A percentile compares a stretch with the other conserved stretches of the same genome.
These are phyloP conservation scores for Vigna nakashimae DNA, from an alignment of 306 rosid genomes.

Conservation along the genomic window DNA sequence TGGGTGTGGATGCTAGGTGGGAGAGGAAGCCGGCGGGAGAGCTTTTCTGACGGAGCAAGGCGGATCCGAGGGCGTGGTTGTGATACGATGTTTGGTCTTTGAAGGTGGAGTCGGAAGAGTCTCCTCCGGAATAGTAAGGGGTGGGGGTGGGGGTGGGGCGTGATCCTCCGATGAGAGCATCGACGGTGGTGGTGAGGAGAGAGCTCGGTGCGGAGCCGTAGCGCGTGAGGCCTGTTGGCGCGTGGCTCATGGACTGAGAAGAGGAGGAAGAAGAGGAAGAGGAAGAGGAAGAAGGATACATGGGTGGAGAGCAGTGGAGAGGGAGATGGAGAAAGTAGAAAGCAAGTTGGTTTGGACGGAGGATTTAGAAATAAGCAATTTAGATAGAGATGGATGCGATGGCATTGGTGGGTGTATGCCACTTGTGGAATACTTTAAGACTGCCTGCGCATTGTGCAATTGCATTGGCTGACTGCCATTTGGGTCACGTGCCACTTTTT, in stretches of 20 bases:
- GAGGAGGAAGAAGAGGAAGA: constrained; percentile 39
- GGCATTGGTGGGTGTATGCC: neutral
- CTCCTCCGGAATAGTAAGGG: constrained; percentile 53
- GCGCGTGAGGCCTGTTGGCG: constrained; percentile 64
- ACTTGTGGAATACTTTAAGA: neutral
- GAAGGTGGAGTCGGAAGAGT: constrained; percentile 46
- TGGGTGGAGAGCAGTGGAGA: constrained; percentile 43
- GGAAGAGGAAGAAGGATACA: constrained; percentile 63
- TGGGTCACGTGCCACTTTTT: constrained; percentile 12
- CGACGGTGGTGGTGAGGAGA: constrained; percentile 64
- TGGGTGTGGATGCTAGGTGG: constrained; percentile 50
- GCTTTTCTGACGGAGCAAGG: constrained; percentile 86
- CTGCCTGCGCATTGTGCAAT: neutral
- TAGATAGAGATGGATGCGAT: neutral
- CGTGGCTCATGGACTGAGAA: constrained; percentile 47
- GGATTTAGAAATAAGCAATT: no score
- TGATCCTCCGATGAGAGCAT: constrained; percentile 59
- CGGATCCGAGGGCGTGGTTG: constrained; percentile 38
- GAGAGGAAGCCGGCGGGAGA: constrained; percentile 88
- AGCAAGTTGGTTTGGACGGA: constrained; percentile 1
- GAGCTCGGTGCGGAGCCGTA: constrained; percentile 82
- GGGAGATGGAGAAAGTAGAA: constrained; percentile 28
- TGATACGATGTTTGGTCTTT: constrained; percentile 36
- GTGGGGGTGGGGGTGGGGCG: constrained; percentile 9
- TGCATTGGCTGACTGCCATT: neutral